These are phyloP conservation scores for Diaporthe citrichinensis DNA, from an alignment of 2,329 filamentous ascomycete species.

Conservation along the genomic window DNA sequence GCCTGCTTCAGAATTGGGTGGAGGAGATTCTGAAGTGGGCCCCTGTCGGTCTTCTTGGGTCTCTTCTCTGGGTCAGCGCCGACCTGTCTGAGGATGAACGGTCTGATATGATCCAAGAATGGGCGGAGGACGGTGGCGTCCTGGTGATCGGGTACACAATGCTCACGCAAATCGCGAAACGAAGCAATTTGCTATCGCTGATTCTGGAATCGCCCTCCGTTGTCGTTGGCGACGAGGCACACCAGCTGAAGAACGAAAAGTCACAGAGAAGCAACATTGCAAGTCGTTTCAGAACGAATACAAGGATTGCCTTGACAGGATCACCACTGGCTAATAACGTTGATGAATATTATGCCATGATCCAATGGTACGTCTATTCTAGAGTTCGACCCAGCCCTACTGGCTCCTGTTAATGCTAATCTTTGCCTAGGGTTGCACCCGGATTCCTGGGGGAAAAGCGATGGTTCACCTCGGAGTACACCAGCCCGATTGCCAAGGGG, in stretches of 20 bases:
- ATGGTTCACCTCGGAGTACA: conserved; percentile 81
- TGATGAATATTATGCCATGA: conserved; percentile 87
- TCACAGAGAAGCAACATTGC: conserved; percentile 68
- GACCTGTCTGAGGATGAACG: conserved; percentile 55
- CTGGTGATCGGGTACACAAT: conserved; percentile 83
- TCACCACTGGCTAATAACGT: conserved; percentile 90
- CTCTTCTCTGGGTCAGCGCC: conserved; percentile 68
- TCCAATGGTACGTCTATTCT: conserved; percentile 70
- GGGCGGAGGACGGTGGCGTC: conserved; percentile 77
- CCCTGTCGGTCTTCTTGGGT: conserved; percentile 67
- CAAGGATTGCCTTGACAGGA: conserved; percentile 86
- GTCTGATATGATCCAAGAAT: conserved; percentile 63
- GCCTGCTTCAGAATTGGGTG: conserved; percentile 84
- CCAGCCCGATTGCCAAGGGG: conserved; percentile 80
- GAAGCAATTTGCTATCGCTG: conserved; percentile 55
- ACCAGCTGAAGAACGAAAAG: conserved; percentile 78
- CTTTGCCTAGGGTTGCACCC: conserved; percentile 73
- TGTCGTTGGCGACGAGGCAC: conserved; percentile 89
- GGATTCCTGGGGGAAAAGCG: conserved; percentile 77
- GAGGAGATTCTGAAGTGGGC: conserved; percentile 83
- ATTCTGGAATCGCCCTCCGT: conserved; percentile 76
- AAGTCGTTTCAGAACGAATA: conserved; percentile 73
- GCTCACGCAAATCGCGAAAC: conserved; percentile 62
- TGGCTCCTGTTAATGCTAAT: background rate
- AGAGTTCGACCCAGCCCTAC: background rate